phyloP scores from a whole-genome alignment of 2,329 filamentous ascomycete species.

The Exophiala lecanii-corni region DNA sequence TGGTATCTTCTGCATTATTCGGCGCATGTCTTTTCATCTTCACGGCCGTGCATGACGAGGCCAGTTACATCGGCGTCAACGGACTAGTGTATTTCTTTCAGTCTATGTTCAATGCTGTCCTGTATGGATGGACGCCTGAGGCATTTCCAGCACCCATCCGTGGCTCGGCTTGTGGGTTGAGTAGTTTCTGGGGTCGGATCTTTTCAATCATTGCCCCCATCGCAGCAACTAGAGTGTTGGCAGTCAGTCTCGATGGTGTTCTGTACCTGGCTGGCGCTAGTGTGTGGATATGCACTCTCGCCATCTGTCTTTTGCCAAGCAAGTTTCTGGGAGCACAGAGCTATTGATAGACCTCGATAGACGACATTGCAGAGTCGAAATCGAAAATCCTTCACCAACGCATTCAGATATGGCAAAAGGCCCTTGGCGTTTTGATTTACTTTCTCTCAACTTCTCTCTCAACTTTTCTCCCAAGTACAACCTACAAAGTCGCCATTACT shows the following conservation, averaged over 20 bases:
- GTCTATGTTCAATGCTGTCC: constrained; percentile 47
- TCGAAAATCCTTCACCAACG: too few species aligned
- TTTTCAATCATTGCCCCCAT: constrained; percentile 56
- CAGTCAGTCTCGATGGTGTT: constrained; percentile 44
- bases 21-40: constrained; percentile 41
- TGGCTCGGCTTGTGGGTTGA: constrained; percentile 52
- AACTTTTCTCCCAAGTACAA: too few species aligned
- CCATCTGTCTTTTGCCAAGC: too few species aligned
- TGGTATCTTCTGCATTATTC: constrained; percentile 41
- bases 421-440: too few species aligned
- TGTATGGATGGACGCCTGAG: constrained; percentile 51
- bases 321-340: too few species aligned
- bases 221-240: constrained; percentile 46
- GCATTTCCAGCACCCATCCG: constrained; percentile 49
- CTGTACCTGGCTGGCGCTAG: constrained; percentile 50
- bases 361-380: too few species aligned
- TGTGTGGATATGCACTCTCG: constrained; percentile 26
- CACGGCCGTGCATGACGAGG: constrained; percentile 40
- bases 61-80: constrained; percentile 47
- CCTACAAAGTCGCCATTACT: too few species aligned
- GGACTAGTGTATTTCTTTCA: constrained; percentile 52
- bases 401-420: too few species aligned
- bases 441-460: too few species aligned
- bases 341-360: too few species aligned
- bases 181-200: constrained; percentile 56